Percentiles rank a stretch among this genome's conserved stretches.
Conservation (phyloP, 495 filamentous ascomycete species). For the Evansstolkia leycettana region DNA sequence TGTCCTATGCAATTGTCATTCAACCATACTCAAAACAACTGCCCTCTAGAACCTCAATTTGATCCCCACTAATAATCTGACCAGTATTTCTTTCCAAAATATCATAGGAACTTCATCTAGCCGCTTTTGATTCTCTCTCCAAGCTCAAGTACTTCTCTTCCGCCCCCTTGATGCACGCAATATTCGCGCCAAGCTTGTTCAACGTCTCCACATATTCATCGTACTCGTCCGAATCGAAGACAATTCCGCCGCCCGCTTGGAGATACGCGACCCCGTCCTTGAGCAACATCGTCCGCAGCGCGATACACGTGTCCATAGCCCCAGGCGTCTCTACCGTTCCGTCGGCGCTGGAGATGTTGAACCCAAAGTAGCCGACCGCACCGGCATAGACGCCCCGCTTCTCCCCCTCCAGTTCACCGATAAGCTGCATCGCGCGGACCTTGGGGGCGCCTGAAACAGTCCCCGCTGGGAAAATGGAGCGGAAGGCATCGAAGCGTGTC, state of each 20-base stretch:
- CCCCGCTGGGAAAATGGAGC: slow-evolving; percentile 90
- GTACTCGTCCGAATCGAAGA: slow-evolving; percentile 87
- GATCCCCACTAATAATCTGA: too few relatives aligned
- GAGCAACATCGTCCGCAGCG: slow-evolving; percentile 89
- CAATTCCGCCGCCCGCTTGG: slow-evolving; percentile 94
- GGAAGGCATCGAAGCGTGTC: slow-evolving; percentile 91
- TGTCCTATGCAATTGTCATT: too few relatives aligned
- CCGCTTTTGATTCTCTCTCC: slow-evolving; percentile 14
- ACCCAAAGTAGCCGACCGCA: slow-evolving; percentile 73
- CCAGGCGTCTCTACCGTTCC: slow-evolving; percentile 45
- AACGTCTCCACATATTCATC: slow-evolving; percentile 96
- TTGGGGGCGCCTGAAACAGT: slow-evolving; percentile 93
- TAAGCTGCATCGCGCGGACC: slow-evolving; percentile 91
- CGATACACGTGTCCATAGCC: slow-evolving; percentile 97
- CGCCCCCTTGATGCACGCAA: slow-evolving; percentile 72
- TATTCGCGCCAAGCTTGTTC: slow-evolving; percentile 87
- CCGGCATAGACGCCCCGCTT: slow-evolving; percentile 93
- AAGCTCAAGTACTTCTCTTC: slow-evolving; percentile 59
- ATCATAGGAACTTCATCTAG: too few relatives aligned
- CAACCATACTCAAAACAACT: too few relatives aligned
- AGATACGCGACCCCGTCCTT: slow-evolving; percentile 88
- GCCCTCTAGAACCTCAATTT: too few relatives aligned
- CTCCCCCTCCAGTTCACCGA: slow-evolving; percentile 85
- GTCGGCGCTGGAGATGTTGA: slow-evolving; percentile 25
- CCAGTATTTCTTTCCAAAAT: too few relatives aligned